Percentiles rank a stretch among this genome's conserved stretches.
Conservation (phyloP, 768 basidiomycete genomes). For the Boletellus emodensis region DNA sequence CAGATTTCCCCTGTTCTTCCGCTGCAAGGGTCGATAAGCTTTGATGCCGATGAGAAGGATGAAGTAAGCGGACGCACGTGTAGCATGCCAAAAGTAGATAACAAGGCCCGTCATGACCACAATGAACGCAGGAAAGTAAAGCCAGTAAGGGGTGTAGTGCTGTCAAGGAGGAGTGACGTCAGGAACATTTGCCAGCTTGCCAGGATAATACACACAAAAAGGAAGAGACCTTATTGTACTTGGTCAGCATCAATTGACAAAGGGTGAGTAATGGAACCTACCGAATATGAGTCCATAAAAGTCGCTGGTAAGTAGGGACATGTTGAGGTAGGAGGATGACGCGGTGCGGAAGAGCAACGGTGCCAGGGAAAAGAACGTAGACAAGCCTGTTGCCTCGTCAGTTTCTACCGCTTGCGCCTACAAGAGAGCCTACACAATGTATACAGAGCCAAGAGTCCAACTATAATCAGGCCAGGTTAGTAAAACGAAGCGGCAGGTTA, state of each 20-base stretch:
- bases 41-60: background rate
- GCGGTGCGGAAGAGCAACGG: constrained; percentile 80
- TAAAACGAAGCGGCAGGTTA: constrained; percentile 19
- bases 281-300: constrained; percentile 83
- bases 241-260: constrained; percentile 2
- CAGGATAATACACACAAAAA: constrained; percentile 40
- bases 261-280: constrained; percentile 2
- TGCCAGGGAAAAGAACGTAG: constrained; percentile 78
- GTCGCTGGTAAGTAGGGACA: constrained; percentile 81
- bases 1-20: constrained; percentile 61
- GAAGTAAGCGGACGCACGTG: constrained; percentile 51
- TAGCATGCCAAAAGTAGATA: constrained; percentile 81
- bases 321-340: constrained; percentile 81
- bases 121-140: constrained; percentile 79
- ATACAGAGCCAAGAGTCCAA: constrained; percentile 46
- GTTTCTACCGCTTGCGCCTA: background rate
- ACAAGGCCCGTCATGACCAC: constrained; percentile 70
- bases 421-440: constrained; percentile 31
- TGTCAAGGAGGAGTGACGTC: constrained; percentile 25
- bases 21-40: constrained; percentile 36
- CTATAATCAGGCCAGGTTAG: constrained; percentile 35
- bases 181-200: background rate
- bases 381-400: constrained; percentile 49
- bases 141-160: constrained; percentile 83
- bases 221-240: constrained; percentile 39